Percentiles rank a stretch among this genome's conserved stretches.
Conservation (phyloP, 2,329 filamentous ascomycete genomes). For the Amauroascus niger region DNA sequence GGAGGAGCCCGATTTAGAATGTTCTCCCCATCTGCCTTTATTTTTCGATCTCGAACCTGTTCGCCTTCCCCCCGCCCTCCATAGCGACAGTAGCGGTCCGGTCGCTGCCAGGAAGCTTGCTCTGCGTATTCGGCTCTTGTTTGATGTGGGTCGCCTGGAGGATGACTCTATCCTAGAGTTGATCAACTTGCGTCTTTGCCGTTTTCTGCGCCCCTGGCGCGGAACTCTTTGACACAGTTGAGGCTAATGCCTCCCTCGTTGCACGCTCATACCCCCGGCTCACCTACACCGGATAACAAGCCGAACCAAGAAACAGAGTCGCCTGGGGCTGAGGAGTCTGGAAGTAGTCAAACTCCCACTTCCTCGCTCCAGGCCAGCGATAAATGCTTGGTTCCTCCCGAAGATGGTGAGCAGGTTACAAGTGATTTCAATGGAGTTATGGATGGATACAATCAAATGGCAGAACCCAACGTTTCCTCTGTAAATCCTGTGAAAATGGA, state of each 20-base stretch:
- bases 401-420: constrained; percentile 6
- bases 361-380: neutral
- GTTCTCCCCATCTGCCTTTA: no score
- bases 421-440: neutral
- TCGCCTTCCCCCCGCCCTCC: no score
- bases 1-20: no score
- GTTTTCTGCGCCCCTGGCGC: no score
- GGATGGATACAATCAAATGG: neutral
- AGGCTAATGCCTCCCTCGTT: constrained; percentile 6
- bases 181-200: neutral
- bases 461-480: neutral
- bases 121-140: neutral
- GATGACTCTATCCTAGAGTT: neutral
- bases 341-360: neutral
- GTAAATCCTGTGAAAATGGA: neutral
- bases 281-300: neutral
- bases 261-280: neutral
- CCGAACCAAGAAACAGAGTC: neutral
- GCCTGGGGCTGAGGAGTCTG: neutral
- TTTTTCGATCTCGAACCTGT: no score
- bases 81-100: neutral
- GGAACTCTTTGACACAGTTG: no score
- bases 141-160: neutral
- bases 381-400: neutral
- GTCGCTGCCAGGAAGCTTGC: neutral